Base-by-base conservation (phyloP, 2,329 filamentous ascomycete species). In the Raffaelea albimanens region DNA sequence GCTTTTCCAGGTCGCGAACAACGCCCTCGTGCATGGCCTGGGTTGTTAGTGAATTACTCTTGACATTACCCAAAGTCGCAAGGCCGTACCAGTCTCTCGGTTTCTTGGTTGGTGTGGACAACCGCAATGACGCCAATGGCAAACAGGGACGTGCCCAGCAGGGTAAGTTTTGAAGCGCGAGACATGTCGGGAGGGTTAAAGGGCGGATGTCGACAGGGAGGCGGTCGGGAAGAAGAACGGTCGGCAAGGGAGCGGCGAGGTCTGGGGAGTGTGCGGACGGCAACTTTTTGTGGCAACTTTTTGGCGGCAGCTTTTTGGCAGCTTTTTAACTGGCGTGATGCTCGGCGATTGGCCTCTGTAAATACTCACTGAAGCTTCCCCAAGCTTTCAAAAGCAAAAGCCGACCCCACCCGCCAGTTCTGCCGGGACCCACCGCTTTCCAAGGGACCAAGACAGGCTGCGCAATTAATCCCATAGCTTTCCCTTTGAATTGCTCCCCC, bases 21-120 rank as follows among this genome's bases (percentile, higher is more conserved):
- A 98, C 93, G 40, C 93, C 93, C 56, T 85, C 80, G 61, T 98
- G 93, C 93, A 98, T 98, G 49, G 87, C 86, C 93, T 91, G 39
- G 18, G 4, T 22, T 13, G 29, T 43, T 4, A 40, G 31, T 31
- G 8, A n/a, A 14, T 11, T 14, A n/a, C 13, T 8, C 18, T 34
- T 13, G 25, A 29, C 25, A 29, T 7, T 29, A 29, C 25, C 7
- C 25, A 29, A 29, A 29, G 13, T 29, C 7, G 13, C 7, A 29
- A 29, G 25, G 7, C 7, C 81, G 51, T 72, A 95, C 91, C 54
- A 80, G 77, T 73, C 87, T 83, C 62, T 98, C 93, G 31, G 76
- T 75, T 59, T 53, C 80, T 64, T 98, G 93, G 57, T 89, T 80
- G 67, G 85, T 90, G 64, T 98, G 93, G 42, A 98, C 93, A 57